Percentiles rank a stretch among this genome's conserved stretches.
Evolutionary conservation across 805 yeast genomes (phyloP).

Genomic region (Metschnikowia koreensis): DNA sequence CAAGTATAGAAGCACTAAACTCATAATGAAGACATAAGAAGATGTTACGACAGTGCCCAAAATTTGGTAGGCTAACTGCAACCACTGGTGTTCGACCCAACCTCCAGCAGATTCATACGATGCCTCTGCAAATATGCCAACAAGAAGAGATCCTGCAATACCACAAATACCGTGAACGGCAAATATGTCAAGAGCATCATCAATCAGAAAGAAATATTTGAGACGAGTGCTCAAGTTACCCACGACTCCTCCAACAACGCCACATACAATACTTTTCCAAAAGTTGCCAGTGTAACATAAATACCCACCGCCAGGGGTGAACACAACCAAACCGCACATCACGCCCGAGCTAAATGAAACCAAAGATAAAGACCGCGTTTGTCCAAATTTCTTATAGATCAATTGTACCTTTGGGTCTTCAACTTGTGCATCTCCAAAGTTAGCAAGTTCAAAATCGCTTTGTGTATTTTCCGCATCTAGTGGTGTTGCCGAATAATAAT

Average conservation of each 20-base stretch:
- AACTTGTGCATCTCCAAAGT: not conserved
- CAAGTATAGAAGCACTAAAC: constrained; percentile 31
- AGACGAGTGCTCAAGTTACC: constrained; percentile 40
- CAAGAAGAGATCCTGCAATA: constrained; percentile 37
- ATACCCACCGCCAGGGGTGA: constrained; percentile 45
- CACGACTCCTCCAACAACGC: constrained; percentile 35
- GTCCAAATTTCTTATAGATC: not conserved
- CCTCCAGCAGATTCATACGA: constrained; percentile 37
- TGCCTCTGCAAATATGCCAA: constrained; percentile 40
- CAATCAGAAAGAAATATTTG: constrained; percentile 38
- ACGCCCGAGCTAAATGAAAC: constrained; percentile 40
- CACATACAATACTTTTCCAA: constrained; percentile 43
- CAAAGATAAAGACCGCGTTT: constrained; percentile 30
- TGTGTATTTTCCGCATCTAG: constrained; percentile 23
- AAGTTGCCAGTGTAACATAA: constrained; percentile 32
- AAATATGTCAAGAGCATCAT: constrained; percentile 43
- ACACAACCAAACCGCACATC: constrained; percentile 42
- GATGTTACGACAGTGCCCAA: constrained; percentile 36
- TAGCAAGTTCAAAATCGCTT: constrained; percentile 2
- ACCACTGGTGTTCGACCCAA: constrained; percentile 41
- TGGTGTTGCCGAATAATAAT: constrained; percentile 38
- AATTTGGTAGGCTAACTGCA: constrained; percentile 40
- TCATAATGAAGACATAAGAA: constrained; percentile 33
- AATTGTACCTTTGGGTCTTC: not conserved
- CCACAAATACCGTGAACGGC: constrained; percentile 46